Evolutionary conservation across 2,329 filamentous ascomycete species (phyloP).

Genomic region (Alternaria sp.): DNA sequence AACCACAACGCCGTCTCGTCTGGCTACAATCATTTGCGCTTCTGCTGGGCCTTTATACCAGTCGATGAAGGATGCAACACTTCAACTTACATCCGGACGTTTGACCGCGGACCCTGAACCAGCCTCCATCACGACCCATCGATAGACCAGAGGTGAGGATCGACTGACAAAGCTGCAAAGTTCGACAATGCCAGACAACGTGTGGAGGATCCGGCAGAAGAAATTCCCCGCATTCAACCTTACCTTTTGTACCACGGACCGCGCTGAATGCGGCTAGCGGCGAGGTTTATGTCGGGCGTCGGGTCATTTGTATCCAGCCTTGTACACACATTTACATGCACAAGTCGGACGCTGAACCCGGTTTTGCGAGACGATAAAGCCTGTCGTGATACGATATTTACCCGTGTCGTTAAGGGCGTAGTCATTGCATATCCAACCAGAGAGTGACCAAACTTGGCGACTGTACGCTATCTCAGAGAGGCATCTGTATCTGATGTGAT

Average conservation of each 20-base stretch:
- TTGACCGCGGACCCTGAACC: not conserved
- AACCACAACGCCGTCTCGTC: not conserved
- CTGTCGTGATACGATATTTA: not conserved
- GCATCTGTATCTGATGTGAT: not conserved
- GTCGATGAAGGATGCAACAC: not conserved
- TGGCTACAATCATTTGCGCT: not conserved
- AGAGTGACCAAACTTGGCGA: not conserved
- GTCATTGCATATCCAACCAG: not conserved
- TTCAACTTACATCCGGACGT: not conserved
- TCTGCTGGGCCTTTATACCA: not conserved
- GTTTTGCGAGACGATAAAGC: not conserved
- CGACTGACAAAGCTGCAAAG: not conserved
- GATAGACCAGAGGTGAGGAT: not conserved
- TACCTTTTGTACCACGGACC: slow-evolving; percentile 6
- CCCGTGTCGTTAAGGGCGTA: not conserved
- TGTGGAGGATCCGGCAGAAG: not conserved
- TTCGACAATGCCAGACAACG: not conserved
- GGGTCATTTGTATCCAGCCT: slow-evolving; percentile 7
- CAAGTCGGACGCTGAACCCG: not conserved
- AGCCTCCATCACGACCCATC: not conserved
- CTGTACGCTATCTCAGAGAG: not conserved
- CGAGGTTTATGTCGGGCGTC: slow-evolving; percentile 4
- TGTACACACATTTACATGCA: not conserved
- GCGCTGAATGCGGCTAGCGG: slow-evolving; percentile 5
- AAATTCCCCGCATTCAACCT: slow-evolving; percentile 5